Base-by-base conservation (phyloP, 2,329 filamentous ascomycete genomes). In the Harringtonia lauricola region DNA sequence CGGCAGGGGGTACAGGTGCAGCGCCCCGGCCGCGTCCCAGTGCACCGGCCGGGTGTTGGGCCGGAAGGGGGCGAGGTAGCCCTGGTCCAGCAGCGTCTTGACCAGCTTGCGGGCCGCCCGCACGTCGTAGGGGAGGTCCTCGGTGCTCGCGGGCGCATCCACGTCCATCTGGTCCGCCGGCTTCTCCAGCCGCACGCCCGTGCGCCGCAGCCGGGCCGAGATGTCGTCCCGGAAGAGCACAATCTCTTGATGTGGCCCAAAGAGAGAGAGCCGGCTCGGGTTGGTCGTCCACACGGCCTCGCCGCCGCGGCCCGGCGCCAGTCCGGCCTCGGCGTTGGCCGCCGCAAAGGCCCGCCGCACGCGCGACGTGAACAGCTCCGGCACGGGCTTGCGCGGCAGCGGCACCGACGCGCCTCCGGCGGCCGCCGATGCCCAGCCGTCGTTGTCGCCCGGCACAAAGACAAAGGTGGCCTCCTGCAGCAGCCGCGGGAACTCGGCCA, bases 401-500 rank as follows among this genome's bases (percentile, higher is more conserved):
- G 81, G 76, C 1, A 76, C 74, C 0, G 83, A 78, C 1, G 84
- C 81, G 4, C 86, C 86, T 2, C 80, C 81, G 1, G 78, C 79
- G 59, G 94, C 95, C 2, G 88, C 76, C 1, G 87, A 94, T 6
- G 83, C 78, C 92, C 92, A 98, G n/a, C 86, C 89, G 59, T 98
- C 92, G 59, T 95, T 94, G 63, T 96, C 90, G 26, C 92, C 92
- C 0, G 92, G 92, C 0, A 96, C 84, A 57, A 98, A 95, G 28
- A 95, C 70, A 59, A 96, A 95, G 0, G 85, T 90, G 6, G 85
- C 82, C 22, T 76, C 74, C 45, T 83, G 81, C 36, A 96, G 73
- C 14, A 98, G 72, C 1, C 75, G 71, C 3, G 87, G 86, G 56
- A 87, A 96, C 52, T 96, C 88, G 8, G 85, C 72, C 7, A 98